A percentile compares a stretch with the other conserved stretches of the same genome.
Evolutionary conservation across 1,284 basidiomycete genomes (phyloP).

Genomic region (Lignosus rhinocerotis): DNA sequence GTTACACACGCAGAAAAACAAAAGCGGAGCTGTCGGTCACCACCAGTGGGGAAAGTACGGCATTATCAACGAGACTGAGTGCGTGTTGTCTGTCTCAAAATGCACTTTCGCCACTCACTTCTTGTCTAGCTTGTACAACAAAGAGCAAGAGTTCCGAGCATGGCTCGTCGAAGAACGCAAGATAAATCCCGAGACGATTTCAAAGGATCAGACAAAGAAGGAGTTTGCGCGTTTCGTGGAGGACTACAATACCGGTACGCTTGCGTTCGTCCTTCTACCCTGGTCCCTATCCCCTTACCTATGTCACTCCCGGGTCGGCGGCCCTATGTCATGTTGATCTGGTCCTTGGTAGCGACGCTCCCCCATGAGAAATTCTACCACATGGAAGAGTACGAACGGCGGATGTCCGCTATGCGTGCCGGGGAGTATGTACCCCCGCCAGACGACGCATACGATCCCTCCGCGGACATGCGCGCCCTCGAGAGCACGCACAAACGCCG

Average conservation of each 20-base stretch:
- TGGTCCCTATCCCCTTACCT: not conserved
- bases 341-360: slow-evolving; percentile 62
- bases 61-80: slow-evolving; percentile 82
- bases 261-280: not conserved
- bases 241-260: slow-evolving; percentile 84
- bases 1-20: slow-evolving; percentile 49
- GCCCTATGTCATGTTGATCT: too few relatives aligned
- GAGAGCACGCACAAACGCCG: slow-evolving; percentile 66
- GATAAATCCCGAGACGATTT: slow-evolving; percentile 82
- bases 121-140: slow-evolving; percentile 65
- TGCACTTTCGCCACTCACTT: not conserved
- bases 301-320: not conserved
- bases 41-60: slow-evolving; percentile 87
- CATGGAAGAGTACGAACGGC: slow-evolving; percentile 75
- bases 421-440: slow-evolving; percentile 76
- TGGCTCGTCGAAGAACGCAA: slow-evolving; percentile 91
- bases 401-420: slow-evolving; percentile 78
- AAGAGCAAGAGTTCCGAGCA: slow-evolving; percentile 80
- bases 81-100: slow-evolving; percentile 35
- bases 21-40: slow-evolving; percentile 50
- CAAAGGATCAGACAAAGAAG: slow-evolving; percentile 82
- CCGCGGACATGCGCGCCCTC: slow-evolving; percentile 78
- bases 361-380: slow-evolving; percentile 93
- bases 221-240: slow-evolving; percentile 80
- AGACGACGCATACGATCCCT: slow-evolving; percentile 72